Evolutionary conservation across 495 filamentous ascomycete genomes (phyloP).

Genomic region (Tuber borchii): DNA sequence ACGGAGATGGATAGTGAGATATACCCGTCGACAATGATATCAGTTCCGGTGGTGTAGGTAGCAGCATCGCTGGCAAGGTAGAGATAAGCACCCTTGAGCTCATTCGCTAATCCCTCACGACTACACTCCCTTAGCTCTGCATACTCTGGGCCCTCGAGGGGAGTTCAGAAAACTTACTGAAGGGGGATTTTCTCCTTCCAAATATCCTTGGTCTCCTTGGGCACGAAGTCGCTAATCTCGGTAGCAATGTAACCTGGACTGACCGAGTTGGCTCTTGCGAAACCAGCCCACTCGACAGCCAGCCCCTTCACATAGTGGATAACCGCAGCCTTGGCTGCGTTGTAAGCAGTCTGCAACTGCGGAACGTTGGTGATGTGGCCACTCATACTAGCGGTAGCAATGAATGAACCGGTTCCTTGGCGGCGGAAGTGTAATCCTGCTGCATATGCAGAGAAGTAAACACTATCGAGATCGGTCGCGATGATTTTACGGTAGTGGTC

Average conservation of each 20-base stretch:
- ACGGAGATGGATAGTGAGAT: conserved; percentile 7
- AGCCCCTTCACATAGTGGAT: too few species aligned
- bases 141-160: neutral
- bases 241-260: too few species aligned
- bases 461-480: conserved; percentile 70
- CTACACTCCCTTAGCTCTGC: conserved; percentile 41
- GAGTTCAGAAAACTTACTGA: conserved; percentile 50
- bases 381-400: conserved; percentile 41
- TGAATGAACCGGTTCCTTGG: conserved; percentile 45
- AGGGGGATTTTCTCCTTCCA: conserved; percentile 80
- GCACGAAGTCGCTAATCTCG: conserved; percentile 64
- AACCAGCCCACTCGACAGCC: too few species aligned
- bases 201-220: conserved; percentile 61
- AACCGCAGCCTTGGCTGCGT: conserved; percentile 77
- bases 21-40: conserved; percentile 68
- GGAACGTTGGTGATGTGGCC: conserved; percentile 81
- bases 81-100: conserved; percentile 84
- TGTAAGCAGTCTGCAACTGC: conserved; percentile 79
- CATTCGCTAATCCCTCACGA: conserved; percentile 63
- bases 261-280: too few species aligned
- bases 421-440: conserved; percentile 66
- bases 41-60: too few species aligned
- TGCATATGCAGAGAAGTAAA: conserved; percentile 71
- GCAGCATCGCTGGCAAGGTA: conserved; percentile 79
- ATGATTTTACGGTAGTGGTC: conserved; percentile 64